Conservation (phyloP, 805 yeast genomes). For the Dipodascus albidus region DNA sequence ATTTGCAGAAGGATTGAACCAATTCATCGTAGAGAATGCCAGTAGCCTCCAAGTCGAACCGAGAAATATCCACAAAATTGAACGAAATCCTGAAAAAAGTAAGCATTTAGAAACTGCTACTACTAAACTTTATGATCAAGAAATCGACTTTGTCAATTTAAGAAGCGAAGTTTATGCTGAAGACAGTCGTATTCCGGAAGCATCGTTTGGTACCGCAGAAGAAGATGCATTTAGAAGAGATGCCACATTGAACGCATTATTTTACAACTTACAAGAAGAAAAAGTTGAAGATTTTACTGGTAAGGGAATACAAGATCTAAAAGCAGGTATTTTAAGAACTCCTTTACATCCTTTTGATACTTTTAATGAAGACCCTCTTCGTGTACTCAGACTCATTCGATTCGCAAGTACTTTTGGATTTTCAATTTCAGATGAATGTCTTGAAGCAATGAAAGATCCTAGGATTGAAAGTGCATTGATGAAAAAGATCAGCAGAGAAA, state of each 20-base stretch:
- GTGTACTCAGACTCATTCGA: slow-evolving; percentile 75
- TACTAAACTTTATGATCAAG: slow-evolving; percentile 71
- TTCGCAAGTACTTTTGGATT: slow-evolving; percentile 77
- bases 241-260: slow-evolving; percentile 88
- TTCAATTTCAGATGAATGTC: slow-evolving; percentile 44
- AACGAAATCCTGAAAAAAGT: slow-evolving; percentile 87
- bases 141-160: slow-evolving; percentile 86
- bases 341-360: slow-evolving; percentile 82
- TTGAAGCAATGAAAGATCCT: slow-evolving; percentile 48
- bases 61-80: slow-evolving; percentile 56
- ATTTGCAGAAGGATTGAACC: slow-evolving; percentile 58
- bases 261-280: slow-evolving; percentile 62
- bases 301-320: slow-evolving; percentile 61
- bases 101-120: slow-evolving; percentile 97
- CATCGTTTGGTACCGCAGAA: slow-evolving; percentile 77
- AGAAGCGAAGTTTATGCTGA: slow-evolving; percentile 78
- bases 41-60: slow-evolving; percentile 16
- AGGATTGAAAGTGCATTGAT: slow-evolving; percentile 46
- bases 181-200: slow-evolving; percentile 75
- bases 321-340: slow-evolving; percentile 63
- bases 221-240: slow-evolving; percentile 91
- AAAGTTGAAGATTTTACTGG: slow-evolving; percentile 79
- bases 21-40: slow-evolving; percentile 30
- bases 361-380: slow-evolving; percentile 85
- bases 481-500: slow-evolving; percentile 3